Percentiles rank a stretch among this genome's conserved stretches.
phyloP scores from a whole-genome alignment of 257 asterid genomes.

The Nicotiana tabacum region DNA sequence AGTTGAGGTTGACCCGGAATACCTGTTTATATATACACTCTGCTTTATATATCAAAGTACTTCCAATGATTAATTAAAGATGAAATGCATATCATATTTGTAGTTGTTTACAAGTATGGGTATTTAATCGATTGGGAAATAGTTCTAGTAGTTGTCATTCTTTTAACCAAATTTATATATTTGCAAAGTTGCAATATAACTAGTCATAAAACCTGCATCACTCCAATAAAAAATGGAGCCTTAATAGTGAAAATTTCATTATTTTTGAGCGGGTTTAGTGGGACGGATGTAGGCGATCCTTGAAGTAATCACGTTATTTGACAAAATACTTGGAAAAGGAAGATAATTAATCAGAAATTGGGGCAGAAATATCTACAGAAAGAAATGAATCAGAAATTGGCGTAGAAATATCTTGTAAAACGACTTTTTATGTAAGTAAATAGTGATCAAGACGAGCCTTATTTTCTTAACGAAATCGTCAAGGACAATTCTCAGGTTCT shows the following conservation, averaged over 20 bases:
- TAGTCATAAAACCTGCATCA: not conserved
- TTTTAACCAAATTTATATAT: conserved; percentile 28
- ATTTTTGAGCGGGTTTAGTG: not conserved
- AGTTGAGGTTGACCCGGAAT: conserved; percentile 10
- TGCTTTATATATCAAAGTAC: not conserved
- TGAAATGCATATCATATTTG: not conserved
- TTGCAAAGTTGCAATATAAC: conserved; percentile 12
- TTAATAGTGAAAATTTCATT: not conserved
- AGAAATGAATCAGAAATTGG: not conserved
- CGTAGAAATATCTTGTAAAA: not conserved
- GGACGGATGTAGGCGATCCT: not conserved
- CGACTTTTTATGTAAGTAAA: not conserved
- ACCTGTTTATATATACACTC: not conserved
- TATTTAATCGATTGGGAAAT: not conserved
- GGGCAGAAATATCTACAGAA: too few species aligned
- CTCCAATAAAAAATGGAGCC: not conserved
- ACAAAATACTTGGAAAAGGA: not conserved
- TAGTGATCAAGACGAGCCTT: not conserved
- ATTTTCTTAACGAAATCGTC: too few species aligned
- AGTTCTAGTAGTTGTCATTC: conserved; percentile 24
- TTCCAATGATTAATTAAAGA: not conserved
- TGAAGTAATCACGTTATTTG: not conserved
- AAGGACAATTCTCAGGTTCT: too few species aligned
- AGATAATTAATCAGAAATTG: not conserved
- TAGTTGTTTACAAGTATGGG: conserved; percentile 15